phyloP scores from a whole-genome alignment of 2,329 filamentous ascomycete genomes.

The Fusarium torulosum region DNA sequence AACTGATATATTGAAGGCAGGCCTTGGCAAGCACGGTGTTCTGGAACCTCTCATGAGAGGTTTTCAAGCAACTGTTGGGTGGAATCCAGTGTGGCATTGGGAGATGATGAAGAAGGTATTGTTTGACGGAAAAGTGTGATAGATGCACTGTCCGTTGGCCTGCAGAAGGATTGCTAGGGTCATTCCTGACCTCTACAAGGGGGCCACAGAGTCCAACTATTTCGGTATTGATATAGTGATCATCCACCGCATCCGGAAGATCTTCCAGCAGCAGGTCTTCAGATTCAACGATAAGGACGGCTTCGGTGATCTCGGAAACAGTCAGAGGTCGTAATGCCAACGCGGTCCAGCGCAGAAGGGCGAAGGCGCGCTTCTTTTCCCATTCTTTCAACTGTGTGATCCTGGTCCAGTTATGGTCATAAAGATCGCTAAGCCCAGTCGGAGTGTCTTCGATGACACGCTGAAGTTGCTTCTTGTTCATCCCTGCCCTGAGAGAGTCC shows the following conservation, averaged over 20 bases:
- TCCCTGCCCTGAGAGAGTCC: constrained; percentile 41
- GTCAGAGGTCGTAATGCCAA: constrained; percentile 48
- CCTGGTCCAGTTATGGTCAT: constrained; percentile 49
- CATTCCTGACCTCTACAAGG: constrained; percentile 46
- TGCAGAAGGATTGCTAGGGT: not conserved
- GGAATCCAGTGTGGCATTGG: not conserved
- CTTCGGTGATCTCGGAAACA: constrained; percentile 49
- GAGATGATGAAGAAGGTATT: constrained; percentile 25
- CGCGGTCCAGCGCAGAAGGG: constrained; percentile 50
- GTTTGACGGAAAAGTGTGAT: constrained; percentile 41
- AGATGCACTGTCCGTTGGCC: constrained; percentile 28
- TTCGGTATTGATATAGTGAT: constrained; percentile 50
- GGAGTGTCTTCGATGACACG: constrained; percentile 48
- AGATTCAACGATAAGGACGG: constrained; percentile 36
- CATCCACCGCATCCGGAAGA: constrained; percentile 46
- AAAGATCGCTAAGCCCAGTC: constrained; percentile 46
- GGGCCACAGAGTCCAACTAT: constrained; percentile 49
- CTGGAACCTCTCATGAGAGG: not conserved
- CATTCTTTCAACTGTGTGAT: constrained; percentile 34
- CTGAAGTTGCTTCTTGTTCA: constrained; percentile 49
- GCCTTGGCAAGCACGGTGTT: constrained; percentile 1
- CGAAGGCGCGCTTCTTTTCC: constrained; percentile 46
- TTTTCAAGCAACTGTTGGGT: not conserved
- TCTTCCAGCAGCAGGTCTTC: constrained; percentile 45
- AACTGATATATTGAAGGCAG: not conserved